These are phyloP conservation scores for Halocafeteria seosinensis DNA, from an alignment of 108 stramenopile species.

Conservation along the genomic window DNA sequence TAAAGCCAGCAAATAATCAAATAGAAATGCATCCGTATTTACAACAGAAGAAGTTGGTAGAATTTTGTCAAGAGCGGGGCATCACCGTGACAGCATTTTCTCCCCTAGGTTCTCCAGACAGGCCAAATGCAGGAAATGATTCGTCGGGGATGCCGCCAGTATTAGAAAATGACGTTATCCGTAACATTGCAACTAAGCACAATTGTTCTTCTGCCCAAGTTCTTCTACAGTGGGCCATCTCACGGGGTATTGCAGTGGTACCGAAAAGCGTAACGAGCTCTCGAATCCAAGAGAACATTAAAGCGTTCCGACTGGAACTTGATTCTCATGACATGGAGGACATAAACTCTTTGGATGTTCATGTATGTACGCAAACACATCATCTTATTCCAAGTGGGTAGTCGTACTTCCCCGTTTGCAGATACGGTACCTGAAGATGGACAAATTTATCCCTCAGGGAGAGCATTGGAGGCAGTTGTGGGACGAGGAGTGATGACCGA, in stretches of 20 bases:
- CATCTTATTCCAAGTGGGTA: no score
- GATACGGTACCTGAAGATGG: constrained; percentile 32
- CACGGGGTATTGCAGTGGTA: constrained; percentile 62
- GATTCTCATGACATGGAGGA: constrained; percentile 45
- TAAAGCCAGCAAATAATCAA: constrained; percentile 38
- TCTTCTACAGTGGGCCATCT: constrained; percentile 74
- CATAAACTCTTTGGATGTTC: constrained; percentile 32
- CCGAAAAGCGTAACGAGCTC: constrained; percentile 61
- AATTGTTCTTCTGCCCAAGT: constrained; percentile 54
- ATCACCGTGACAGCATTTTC: constrained; percentile 51
- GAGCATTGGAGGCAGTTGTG: not conserved
- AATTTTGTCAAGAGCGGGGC: constrained; percentile 34
- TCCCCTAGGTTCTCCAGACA: constrained; percentile 37
- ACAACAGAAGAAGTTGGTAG: constrained; percentile 26
- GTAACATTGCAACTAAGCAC: constrained; percentile 39
- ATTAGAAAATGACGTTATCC: constrained; percentile 27
- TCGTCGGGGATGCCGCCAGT: constrained; percentile 27
- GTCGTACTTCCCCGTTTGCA: no score
- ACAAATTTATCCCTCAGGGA: not conserved
- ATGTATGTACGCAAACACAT: no score
- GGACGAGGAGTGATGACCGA: not conserved
- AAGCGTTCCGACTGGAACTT: constrained; percentile 66
- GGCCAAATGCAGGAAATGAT: constrained; percentile 1
- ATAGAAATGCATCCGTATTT: constrained; percentile 48
- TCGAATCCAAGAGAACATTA: constrained; percentile 68